phyloP scores from a whole-genome alignment of 2,329 filamentous ascomycete genomes.

The Thielaviopsis musarum region DNA sequence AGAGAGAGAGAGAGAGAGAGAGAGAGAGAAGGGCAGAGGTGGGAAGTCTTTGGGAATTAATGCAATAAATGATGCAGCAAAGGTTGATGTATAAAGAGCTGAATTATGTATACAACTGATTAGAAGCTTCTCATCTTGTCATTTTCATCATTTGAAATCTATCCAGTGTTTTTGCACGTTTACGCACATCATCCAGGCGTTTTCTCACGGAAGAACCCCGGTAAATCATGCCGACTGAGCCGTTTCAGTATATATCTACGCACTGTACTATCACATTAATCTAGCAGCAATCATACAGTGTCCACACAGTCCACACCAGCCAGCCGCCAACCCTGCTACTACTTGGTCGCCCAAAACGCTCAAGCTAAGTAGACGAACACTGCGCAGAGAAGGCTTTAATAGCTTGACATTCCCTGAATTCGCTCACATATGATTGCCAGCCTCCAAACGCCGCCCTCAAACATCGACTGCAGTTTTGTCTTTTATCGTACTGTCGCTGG shows the following conservation, averaged over 20 bases:
- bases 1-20: background rate
- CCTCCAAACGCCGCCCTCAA: background rate
- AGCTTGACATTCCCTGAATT: background rate
- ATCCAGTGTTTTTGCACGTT: background rate
- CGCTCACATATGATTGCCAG: conserved; percentile 7
- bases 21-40: background rate
- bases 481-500: background rate
- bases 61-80: background rate
- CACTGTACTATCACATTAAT: background rate
- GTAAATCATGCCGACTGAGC: background rate
- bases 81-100: background rate
- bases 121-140: background rate
- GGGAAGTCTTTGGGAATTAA: background rate
- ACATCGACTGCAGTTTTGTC: background rate
- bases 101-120: background rate
- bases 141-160: background rate
- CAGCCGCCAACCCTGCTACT: background rate
- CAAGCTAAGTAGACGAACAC: background rate
- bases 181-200: background rate
- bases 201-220: background rate
- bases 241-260: background rate
- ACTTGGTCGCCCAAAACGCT: background rate
- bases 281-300: background rate
- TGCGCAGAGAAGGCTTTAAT: background rate
- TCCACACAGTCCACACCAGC: background rate